Evolutionary conservation across 495 filamentous ascomycete genomes (phyloP).

Genomic region (Lentithecium fluviatile): DNA sequence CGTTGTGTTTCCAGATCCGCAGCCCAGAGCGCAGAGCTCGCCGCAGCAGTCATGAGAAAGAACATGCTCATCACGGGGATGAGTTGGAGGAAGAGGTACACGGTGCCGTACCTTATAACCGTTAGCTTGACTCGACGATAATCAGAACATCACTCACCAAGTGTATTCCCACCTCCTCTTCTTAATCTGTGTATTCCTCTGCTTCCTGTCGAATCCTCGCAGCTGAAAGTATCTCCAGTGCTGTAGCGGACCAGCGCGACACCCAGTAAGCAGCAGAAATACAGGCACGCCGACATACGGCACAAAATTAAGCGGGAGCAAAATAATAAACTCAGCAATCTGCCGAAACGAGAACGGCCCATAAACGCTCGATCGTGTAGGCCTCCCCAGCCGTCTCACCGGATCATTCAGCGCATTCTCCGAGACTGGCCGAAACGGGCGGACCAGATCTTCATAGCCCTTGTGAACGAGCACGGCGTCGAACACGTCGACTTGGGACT

Average conservation of each 20-base stretch:
- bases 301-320: conserved; percentile 65
- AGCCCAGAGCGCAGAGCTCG: conserved; percentile 63
- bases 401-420: conserved; percentile 53
- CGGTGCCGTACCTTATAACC: conserved; percentile 56
- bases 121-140: no score
- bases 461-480: conserved; percentile 62
- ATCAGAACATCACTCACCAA: conserved; percentile 43
- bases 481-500: conserved; percentile 67
- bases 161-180: conserved; percentile 59
- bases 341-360: conserved; percentile 57
- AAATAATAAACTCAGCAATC: conserved; percentile 45
- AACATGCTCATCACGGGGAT: conserved; percentile 65
- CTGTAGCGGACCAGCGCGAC: conserved; percentile 63
- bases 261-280: conserved; percentile 63
- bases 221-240: conserved; percentile 68
- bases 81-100: conserved; percentile 61
- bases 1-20: conserved; percentile 53
- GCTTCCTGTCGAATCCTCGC: conserved; percentile 55
- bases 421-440: conserved; percentile 54
- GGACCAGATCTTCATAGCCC: conserved; percentile 58
- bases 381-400: conserved; percentile 58
- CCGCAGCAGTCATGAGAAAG: conserved; percentile 64
- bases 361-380: conserved; percentile 58
- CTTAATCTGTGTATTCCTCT: conserved; percentile 56
- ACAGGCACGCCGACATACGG: conserved; percentile 62